Evolutionary conservation across 148 eudicot species (phyloP).

Genomic region (Agrostemma githago): DNA sequence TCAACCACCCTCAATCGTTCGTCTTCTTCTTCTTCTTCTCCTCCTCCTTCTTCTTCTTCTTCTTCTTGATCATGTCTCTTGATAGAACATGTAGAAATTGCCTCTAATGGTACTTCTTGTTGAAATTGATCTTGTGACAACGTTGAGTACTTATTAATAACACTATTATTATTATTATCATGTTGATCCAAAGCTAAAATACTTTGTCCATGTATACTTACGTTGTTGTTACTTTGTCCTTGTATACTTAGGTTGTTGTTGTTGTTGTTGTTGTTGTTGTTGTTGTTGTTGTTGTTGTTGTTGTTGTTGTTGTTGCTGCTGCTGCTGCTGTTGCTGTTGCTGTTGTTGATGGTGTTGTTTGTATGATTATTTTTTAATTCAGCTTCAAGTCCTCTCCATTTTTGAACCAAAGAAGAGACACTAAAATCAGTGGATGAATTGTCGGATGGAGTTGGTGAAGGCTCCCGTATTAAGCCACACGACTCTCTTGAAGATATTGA

Average conservation of each 20-base stretch:
- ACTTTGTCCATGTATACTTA: background rate
- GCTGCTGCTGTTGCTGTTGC: background rate
- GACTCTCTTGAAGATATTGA: slow-evolving; percentile 13
- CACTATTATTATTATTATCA: too few relatives aligned
- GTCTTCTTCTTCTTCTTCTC: slow-evolving; percentile 17
- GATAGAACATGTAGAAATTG: background rate
- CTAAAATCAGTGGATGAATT: slow-evolving; percentile 29
- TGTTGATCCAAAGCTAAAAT: background rate
- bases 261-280: background rate
- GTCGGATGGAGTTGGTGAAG: slow-evolving; percentile 25
- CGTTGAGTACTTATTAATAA: background rate
- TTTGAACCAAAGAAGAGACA: slow-evolving; percentile 67
- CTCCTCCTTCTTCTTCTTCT: slow-evolving; percentile 27
- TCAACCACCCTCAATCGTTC: slow-evolving; percentile 60
- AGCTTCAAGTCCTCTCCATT: slow-evolving; percentile 44
- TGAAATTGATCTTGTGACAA: background rate
- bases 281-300: background rate
- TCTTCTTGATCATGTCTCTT: slow-evolving; percentile 14
- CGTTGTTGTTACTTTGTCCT: slow-evolving; percentile 7
- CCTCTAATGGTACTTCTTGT: background rate
- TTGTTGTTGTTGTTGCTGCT: slow-evolving; percentile 5
- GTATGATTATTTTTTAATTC: slow-evolving; percentile 13
- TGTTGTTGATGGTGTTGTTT: background rate
- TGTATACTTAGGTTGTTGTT: too few relatives aligned
- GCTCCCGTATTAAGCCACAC: slow-evolving; percentile 7